Base-by-base conservation (phyloP, 257 asterid species). In the Datura wrightii region DNA sequence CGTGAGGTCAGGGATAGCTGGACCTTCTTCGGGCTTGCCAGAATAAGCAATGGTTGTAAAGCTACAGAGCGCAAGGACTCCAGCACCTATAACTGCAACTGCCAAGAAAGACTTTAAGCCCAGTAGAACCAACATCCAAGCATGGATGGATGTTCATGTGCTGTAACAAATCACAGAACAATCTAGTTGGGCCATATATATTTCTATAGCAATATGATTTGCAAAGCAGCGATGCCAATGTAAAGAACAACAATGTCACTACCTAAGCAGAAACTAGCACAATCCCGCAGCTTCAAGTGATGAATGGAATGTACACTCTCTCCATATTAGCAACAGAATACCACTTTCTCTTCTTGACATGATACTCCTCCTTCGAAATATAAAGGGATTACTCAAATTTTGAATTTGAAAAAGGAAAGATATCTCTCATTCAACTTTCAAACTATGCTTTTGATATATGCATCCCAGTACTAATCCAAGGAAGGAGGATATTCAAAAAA, bases 1-100 rank as follows among this genome's bases (percentile, higher is more conserved):
- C 69, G 85, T 92, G 92, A 54, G 93, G 92, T 93, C 93, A 90
- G 16, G 96, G 94, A 87, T 92, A 90, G 84, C 65, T 79, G 89
- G 80, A 1, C 93, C 92, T 39, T 92, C 90, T 86, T 90, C 92
- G 11, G 90, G 93, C 86, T 92, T 92, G 31, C 88, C 95, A 16
- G 89, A 66, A 81, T 83, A 91, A 3, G 91, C 87, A 65, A 90
- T 70, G 53, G 91, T 70, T 54, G 91, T 89, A 86, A 74, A 87
- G 46, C 90, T 86, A 84, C 87, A 11, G 70, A 93, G 83, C 79
- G 93, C 91, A 8, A 90, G 79, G 66, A 90, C 88, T 80, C 90
- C 91, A 76, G 93, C 94, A 79, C 97, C 91, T 54, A 90, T 53
- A 83, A 90, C 88, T 58, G 91, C 87, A 80, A 92, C 82, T 76